A percentile compares a stretch with the other conserved stretches of the same genome.
phyloP scores from a whole-genome alignment of 164 flowering plant species.

The Magnolia changhungtana region DNA sequence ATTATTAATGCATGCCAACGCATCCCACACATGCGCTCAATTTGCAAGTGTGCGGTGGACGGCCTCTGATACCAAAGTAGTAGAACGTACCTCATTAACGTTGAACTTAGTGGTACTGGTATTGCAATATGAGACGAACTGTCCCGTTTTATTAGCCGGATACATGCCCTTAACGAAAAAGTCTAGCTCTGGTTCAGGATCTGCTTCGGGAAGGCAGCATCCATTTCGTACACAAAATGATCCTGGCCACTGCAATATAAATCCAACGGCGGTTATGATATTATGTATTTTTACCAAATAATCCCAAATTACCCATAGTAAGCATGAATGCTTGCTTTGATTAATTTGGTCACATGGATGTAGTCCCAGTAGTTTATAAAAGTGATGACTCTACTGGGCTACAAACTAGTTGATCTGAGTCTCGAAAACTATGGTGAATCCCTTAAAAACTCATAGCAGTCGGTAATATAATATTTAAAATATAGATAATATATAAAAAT shows the following conservation, averaged over 20 bases:
- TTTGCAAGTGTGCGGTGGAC: neutral
- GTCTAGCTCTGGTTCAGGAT: neutral
- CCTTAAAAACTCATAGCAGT: no score
- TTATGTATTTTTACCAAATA: no score
- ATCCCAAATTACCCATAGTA: no score
- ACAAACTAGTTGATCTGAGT: no score
- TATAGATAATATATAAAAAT: no score
- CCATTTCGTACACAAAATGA: neutral
- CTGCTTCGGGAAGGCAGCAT: neutral
- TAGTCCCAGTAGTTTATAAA: no score
- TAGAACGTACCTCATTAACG: neutral
- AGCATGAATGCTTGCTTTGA: no score
- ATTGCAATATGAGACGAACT: neutral
- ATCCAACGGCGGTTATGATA: neutral
- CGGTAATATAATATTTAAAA: no score
- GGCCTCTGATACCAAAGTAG: neutral
- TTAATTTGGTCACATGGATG: no score
- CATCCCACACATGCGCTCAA: neutral
- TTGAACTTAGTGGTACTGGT: neutral
- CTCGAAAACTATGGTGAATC: no score
- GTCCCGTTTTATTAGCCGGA: neutral
- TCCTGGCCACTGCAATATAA: neutral
- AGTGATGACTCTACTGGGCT: no score
- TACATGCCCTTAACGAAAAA: neutral
- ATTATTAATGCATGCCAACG: neutral